Percentiles rank a stretch among this genome's conserved stretches.
Evolutionary conservation across 371 early-diverging fungal species (phyloP).

Genomic region (Actinomortierella ambigua): DNA sequence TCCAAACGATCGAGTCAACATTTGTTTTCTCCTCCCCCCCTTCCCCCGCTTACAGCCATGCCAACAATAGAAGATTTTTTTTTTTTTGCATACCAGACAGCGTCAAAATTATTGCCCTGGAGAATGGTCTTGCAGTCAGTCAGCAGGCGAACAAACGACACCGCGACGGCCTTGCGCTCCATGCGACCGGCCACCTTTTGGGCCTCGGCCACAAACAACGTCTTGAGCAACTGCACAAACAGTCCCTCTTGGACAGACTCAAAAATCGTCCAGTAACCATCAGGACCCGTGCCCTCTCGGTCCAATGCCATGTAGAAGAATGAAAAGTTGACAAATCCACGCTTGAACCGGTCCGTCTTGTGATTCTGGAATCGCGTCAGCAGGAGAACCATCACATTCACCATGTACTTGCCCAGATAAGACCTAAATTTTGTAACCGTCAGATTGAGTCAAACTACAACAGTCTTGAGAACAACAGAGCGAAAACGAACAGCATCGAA

Average conservation of each 20-base stretch:
- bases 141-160: constrained; percentile 70
- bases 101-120: constrained; percentile 53
- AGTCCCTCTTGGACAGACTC: constrained; percentile 82
- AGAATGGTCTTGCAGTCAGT: constrained; percentile 58
- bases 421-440: constrained; percentile 7
- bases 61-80: no score
- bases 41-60: no score
- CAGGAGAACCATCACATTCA: constrained; percentile 76
- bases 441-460: background rate
- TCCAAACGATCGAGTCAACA: no score
- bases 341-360: constrained; percentile 80
- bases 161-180: constrained; percentile 74
- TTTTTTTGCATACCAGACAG: constrained; percentile 49
- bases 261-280: constrained; percentile 70
- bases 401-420: constrained; percentile 62
- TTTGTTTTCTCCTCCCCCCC: no score
- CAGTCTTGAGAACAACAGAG: constrained; percentile 17
- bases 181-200: constrained; percentile 63
- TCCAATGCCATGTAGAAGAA: constrained; percentile 70
- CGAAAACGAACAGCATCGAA: background rate
- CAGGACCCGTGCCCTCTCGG: constrained; percentile 62
- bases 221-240: constrained; percentile 72
- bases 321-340: constrained; percentile 81
- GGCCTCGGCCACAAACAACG: constrained; percentile 74
- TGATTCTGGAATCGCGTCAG: constrained; percentile 76